Conservation (phyloP, 306 rosid species). For the Begonia peltatifolia region DNA sequence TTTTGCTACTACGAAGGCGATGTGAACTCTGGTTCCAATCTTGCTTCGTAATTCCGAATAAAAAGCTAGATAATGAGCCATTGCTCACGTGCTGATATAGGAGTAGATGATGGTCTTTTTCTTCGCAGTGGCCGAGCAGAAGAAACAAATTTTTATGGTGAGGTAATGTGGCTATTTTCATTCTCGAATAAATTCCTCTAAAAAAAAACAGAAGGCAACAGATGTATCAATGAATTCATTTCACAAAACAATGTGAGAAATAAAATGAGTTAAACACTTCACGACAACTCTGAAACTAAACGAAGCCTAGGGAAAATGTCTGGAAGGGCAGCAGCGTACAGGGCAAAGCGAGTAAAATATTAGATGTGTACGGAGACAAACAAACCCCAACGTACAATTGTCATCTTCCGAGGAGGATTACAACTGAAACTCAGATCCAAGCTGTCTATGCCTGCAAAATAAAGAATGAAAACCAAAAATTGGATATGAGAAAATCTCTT, state of each 20-base stretch:
- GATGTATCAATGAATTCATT: too few relatives aligned
- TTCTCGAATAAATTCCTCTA: too few relatives aligned
- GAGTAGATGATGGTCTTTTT: constrained; percentile 2
- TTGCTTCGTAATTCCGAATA: constrained; percentile 2
- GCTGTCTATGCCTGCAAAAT: neutral
- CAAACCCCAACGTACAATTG: neutral
- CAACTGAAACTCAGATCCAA: neutral
- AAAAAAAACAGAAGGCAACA: too few relatives aligned
- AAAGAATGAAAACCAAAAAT: neutral
- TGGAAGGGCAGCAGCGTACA: neutral
- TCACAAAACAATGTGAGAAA: too few relatives aligned
- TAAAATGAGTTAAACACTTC: too few relatives aligned
- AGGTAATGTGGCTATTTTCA: too few relatives aligned
- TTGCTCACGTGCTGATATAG: constrained; percentile 9
- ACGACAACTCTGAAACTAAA: too few relatives aligned
- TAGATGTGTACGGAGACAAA: neutral
- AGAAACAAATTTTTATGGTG: neutral
- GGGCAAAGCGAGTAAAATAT: neutral
- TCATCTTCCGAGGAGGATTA: neutral
- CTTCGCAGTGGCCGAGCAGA: constrained; percentile 7
- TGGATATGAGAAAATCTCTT: neutral
- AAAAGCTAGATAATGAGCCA: constrained; percentile 8
- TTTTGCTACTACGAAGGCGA: too few relatives aligned
- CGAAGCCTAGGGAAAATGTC: too few relatives aligned
- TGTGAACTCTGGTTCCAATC: constrained; percentile 11